phyloP scores from a whole-genome alignment of 306 rosid genomes.

The Ammopiptanthus mongolicus region DNA sequence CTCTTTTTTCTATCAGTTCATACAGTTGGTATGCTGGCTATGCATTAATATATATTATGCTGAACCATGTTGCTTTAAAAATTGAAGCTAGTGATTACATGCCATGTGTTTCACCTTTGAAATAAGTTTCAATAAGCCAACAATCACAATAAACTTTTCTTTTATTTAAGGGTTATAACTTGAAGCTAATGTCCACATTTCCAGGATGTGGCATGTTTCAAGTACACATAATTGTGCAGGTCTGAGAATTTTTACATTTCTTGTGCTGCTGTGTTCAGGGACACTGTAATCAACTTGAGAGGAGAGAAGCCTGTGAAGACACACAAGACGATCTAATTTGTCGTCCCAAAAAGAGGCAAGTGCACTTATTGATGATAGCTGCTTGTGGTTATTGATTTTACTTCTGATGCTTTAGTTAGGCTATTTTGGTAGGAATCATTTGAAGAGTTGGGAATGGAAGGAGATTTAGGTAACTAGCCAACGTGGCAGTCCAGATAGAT shows the following conservation, averaged over 20 bases:
- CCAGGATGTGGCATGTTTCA: not conserved
- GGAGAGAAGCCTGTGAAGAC: slow-evolving; percentile 34
- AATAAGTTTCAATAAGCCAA: slow-evolving; percentile 11
- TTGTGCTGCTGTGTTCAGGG: slow-evolving; percentile 40
- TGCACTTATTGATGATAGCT: slow-evolving; percentile 15
- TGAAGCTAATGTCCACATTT: not conserved
- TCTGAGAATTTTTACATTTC: slow-evolving; percentile 11
- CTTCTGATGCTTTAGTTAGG: slow-evolving; percentile 4
- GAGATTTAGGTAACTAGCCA: slow-evolving; percentile 8
- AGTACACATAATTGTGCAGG: slow-evolving; percentile 1
- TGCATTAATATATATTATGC: not conserved
- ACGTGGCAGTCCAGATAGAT: not conserved
- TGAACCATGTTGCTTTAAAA: slow-evolving; percentile 10
- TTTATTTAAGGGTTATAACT: not conserved
- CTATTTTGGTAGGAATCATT: slow-evolving; percentile 1
- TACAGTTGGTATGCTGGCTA: not conserved
- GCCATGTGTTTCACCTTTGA: not conserved
- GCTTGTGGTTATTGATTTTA: not conserved
- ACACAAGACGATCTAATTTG: slow-evolving; percentile 17
- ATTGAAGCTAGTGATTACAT: slow-evolving; percentile 7
- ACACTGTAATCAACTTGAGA: slow-evolving; percentile 27
- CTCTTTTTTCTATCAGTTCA: not conserved
- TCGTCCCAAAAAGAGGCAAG: slow-evolving; percentile 45
- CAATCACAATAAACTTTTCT: slow-evolving; percentile 1
- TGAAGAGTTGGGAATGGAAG: not conserved